A percentile compares a stretch with the other conserved stretches of the same genome.
Evolutionary conservation across 2,329 filamentous ascomycete species (phyloP).

Genomic region (Nemania diffusa): DNA sequence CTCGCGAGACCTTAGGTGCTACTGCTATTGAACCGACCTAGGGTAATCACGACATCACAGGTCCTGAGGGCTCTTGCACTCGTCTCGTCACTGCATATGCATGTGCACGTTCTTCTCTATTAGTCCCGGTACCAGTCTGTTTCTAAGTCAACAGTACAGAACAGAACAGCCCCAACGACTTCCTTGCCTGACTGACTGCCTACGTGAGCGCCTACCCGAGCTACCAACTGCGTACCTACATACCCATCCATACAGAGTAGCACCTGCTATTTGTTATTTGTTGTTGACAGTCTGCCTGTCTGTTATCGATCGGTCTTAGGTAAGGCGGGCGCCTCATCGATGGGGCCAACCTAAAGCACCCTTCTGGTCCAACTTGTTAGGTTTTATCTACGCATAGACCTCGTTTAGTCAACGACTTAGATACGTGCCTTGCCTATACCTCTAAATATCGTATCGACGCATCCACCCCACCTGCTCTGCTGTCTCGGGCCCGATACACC

Average conservation of each 20-base stretch:
- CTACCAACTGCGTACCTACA: not conserved
- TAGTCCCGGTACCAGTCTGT: not conserved
- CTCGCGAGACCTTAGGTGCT: not conserved
- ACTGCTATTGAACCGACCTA: not conserved
- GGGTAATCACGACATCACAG: conserved; percentile 32
- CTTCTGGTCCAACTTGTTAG: conserved; percentile 7
- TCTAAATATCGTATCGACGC: not conserved
- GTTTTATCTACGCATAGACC: not conserved
- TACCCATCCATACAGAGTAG: not conserved
- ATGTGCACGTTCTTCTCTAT: conserved; percentile 1
- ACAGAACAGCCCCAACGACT: not conserved
- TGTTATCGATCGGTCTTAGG: not conserved
- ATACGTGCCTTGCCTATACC: not conserved
- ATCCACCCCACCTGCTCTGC: not conserved
- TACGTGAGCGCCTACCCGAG: not conserved
- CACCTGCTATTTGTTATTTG: not conserved
- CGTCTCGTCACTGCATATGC: conserved; percentile 4
- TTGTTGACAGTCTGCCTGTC: not conserved
- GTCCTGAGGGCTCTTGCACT: not conserved
- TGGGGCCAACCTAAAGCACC: conserved; percentile 24
- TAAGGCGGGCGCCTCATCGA: conserved; percentile 11
- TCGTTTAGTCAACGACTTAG: conserved; percentile 5
- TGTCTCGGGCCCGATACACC: conserved; percentile 7
- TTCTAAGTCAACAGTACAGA: not conserved
- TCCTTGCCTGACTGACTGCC: not conserved